Evolutionary conservation across 352 stramenopile genomes (phyloP), one percentile per base, ranked within the genome.

Genomic region (Phytophthora pluvialis): DNA sequence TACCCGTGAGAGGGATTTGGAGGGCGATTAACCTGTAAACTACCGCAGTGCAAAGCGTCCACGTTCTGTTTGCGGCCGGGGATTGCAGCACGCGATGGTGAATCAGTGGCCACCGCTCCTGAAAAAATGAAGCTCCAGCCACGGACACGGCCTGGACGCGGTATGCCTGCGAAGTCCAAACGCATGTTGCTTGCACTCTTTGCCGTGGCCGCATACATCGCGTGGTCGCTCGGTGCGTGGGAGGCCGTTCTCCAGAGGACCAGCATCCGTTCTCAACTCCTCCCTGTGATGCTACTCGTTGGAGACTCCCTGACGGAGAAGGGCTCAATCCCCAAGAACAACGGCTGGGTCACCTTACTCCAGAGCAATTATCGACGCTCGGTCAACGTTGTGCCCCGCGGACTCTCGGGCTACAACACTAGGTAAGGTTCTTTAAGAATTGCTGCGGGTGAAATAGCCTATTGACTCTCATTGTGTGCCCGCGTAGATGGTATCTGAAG

Each of bases 281-380:
- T 67, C 1, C 70, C 74, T 2, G 59, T 66, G 31, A 53, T 88
- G 29, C 51, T 87, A n/a, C 73, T 89, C 11, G 43, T 80, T 7
- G 84, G 84, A 15, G 84, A 93, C 71, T 93, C 84, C 21, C 75
- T 90, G 59, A 90, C 83, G 18, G 65, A 92, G 67, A 67, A 73
- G 31, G 81, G 73, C 3, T 21, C 21, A 21, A 21, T 21, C 21
- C 21, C 21, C 21, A 21, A 21, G 21, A 21, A 21, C 21, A 21
- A 21, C 44, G 85, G 84, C 11, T 93, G 78, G 70, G 70, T 73
- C 32, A 36, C 63, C 3, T 65, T 85, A 15, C 62, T 93, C 42
- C 71, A 81, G 39, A 29, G 80, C 10, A 60, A 74, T 25, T 88
- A 81, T 45, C 55, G 84, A 16, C 82, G 81, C 21, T 86, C 71